phyloP scores from a whole-genome alignment of 495 filamentous ascomycete genomes.

The Haplographium delicatum region DNA sequence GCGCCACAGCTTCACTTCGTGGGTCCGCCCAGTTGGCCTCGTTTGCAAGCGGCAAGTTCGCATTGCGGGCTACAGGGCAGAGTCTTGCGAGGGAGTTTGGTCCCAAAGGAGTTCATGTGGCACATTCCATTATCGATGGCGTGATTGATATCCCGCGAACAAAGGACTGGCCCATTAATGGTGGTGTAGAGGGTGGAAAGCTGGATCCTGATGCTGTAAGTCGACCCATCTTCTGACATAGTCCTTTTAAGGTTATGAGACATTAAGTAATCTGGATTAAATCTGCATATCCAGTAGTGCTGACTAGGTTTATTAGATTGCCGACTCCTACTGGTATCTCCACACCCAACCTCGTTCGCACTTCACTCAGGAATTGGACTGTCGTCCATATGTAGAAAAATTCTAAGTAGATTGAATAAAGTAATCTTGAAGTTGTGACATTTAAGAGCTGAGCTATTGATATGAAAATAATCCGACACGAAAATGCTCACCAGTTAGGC shows the following conservation, averaged over 20 bases:
- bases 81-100: slow-evolving; percentile 83
- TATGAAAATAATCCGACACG: too few species aligned
- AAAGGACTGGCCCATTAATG: slow-evolving; percentile 53
- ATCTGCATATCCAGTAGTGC: too few species aligned
- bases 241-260: neutral
- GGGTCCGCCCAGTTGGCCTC: slow-evolving; percentile 63
- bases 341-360: slow-evolving; percentile 78
- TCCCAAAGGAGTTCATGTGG: slow-evolving; percentile 82
- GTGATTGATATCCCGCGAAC: slow-evolving; percentile 80
- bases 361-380: slow-evolving; percentile 86
- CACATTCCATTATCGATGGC: slow-evolving; percentile 81
- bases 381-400: slow-evolving; percentile 35
- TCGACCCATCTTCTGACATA: slow-evolving; percentile 17
- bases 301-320: slow-evolving; percentile 56
- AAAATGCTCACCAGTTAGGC: too few species aligned
- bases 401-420: slow-evolving; percentile 14
- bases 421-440: too few species aligned
- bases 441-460: too few species aligned
- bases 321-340: slow-evolving; percentile 82
- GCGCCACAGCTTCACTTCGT: slow-evolving; percentile 76
- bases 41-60: slow-evolving; percentile 80
- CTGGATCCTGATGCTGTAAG: slow-evolving; percentile 75
- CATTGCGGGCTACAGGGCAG: slow-evolving; percentile 70
- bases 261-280: too few species aligned
- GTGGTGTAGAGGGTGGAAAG: slow-evolving; percentile 62